Conservation (phyloP, 257 asterid species). For the Nicotiana noctiflora region DNA sequence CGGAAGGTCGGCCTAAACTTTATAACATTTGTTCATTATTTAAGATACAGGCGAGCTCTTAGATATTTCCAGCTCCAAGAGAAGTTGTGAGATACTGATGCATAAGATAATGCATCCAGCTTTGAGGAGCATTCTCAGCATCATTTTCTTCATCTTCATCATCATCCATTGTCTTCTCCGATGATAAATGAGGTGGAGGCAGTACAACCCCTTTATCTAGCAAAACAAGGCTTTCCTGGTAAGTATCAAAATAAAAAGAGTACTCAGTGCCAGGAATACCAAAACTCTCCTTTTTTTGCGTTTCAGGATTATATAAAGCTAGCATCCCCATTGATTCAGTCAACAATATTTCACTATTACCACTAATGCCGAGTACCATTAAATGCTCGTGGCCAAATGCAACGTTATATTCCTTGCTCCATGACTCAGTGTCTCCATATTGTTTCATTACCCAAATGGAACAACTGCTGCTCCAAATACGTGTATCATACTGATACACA, state of each 20-base stretch:
- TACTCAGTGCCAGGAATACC: background rate
- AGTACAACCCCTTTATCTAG: constrained; percentile 17
- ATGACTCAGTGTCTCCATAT: constrained; percentile 14
- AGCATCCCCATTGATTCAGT: background rate
- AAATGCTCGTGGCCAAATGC: background rate
- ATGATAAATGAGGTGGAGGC: background rate
- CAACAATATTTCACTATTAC: background rate
- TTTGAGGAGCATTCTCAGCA: constrained; percentile 9
- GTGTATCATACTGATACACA: constrained; percentile 3
- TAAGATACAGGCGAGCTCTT: background rate
- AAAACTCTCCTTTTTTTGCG: background rate
- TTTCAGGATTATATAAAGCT: background rate
- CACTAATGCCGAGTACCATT: background rate
- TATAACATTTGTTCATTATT: background rate
- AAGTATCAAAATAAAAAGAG: background rate
- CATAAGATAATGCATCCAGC: constrained; percentile 16
- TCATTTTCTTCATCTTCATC: background rate
- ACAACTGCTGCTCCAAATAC: background rate
- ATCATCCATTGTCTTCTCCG: constrained; percentile 4
- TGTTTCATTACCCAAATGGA: constrained; percentile 19
- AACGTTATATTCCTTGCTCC: constrained; percentile 7
- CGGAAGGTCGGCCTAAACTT: background rate
- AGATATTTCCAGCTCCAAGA: constrained; percentile 1
- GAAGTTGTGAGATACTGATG: constrained; percentile 10
- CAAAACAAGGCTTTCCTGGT: constrained; percentile 15